Base-by-base conservation (phyloP, 805 yeast species). In the Hanseniaspora singularis region DNA sequence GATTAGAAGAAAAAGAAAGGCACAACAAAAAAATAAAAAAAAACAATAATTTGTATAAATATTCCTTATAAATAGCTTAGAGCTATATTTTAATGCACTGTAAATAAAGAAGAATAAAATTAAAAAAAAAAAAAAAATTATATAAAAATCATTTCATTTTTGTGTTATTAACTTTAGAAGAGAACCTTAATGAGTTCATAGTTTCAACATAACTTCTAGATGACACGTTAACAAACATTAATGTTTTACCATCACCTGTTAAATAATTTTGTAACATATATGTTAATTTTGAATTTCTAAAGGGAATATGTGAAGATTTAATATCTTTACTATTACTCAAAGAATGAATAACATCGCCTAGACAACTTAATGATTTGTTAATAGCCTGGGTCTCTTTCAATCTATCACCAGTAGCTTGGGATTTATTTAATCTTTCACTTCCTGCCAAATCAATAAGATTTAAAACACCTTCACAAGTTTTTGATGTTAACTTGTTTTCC, bases 381-480 rank as follows among this genome's bases (percentile, higher is more conserved):
- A 89, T 89, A 8, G 87, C 75, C 56, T 82, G 89, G 0, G 97
- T 88, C 61, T 89, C 98, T 52, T 74, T 74, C 23, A 89, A 65
- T 40, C 96, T 64, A 11, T 79, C 83, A 0, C 96, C 96, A 1
- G 74, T 72, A 0, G 77, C 94, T 55, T 79, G 82, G 0, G 95
- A 82, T 15, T 74, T 70, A 9, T 78, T 62, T 14, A 88, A 67
- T 49, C 97, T 69, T 64, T 89, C 98, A 0, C 95, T 85, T 2
- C 98, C 98, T 0, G 98, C 98, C 47, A 89, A 67, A 63, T 89
- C 98, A 40, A 92, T 77, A 46, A 89, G 65, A 57, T 89, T 88
- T 49, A 89, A 65, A 1, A 74, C 70, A 10, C 96, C 92, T 14
- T 64, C 55, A 1, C 72, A 61, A 1, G 52, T 50, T 24, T 73